Base-by-base conservation (phyloP, 768 basidiomycete genomes). In the Lentinula sp. region DNA sequence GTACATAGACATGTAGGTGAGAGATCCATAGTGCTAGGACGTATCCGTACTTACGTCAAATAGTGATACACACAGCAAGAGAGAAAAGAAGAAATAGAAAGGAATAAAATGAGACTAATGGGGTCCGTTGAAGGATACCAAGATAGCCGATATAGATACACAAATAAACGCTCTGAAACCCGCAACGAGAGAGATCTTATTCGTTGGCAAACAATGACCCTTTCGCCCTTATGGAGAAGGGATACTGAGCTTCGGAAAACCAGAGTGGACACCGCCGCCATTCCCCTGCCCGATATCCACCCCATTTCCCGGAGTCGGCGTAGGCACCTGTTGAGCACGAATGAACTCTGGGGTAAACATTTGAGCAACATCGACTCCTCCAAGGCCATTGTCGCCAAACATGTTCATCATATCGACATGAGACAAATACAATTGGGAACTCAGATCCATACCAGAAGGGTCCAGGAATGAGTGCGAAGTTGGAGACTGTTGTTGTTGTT, bases 381-480 rank as follows among this genome's bases (percentile, higher is more conserved):
- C 51, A 11, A 34, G 32, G 10, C 70, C 65, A 4, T 80, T 78
- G 48, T 81, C 84, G 64, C 77, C 78, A 61, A 88, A 83, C 68
- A 88, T 74, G 63, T 80, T 78, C 77, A 87, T 78, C 75, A 88
- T 80, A 62, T 87, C 86, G 51, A 77, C 74, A 42, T 80, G 77
- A 6, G 80, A 77, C 80, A 87, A 79, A 65, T 84, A 84, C 73
- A 83, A 71, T 46, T 77, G 73, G 35, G 80, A 65, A 61, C 84
- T 82, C 37, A 46, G 8, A 46, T 57, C 56, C 56, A 57, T 21
- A 45, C 21, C 56, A 46, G 56, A 57, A 23, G 56, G 42, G 40
- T 57, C 56, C n/a, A 57, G 45, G 23, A 57, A 57, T 4, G 56
- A 57, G 28, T 39, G 28, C 13, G 56, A 57, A 10, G 39, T 16